phyloP scores from a whole-genome alignment of 306 rosid genomes.

The Rosa multiflora region DNA sequence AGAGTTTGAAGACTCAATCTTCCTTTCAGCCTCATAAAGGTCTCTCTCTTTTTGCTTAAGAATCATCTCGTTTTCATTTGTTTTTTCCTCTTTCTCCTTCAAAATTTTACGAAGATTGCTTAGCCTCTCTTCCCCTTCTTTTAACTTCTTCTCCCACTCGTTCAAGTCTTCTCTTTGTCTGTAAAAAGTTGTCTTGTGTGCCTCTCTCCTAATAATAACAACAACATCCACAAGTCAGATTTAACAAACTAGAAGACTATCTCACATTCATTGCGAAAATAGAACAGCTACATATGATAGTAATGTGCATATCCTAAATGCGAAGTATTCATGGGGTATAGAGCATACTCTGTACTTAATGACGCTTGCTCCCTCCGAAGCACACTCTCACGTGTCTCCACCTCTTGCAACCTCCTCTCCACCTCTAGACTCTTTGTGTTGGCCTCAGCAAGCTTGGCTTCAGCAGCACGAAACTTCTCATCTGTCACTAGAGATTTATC shows the following conservation, averaged over 20 bases:
- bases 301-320: not conserved
- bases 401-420: constrained; percentile 70
- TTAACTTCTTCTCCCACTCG: constrained; percentile 73
- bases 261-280: not conserved
- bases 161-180: constrained; percentile 72
- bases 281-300: not conserved
- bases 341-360: constrained; percentile 62
- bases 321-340: not conserved
- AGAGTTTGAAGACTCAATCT: constrained; percentile 40
- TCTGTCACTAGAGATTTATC: constrained; percentile 65
- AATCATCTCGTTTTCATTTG: constrained; percentile 48
- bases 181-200: constrained; percentile 52
- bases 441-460: constrained; percentile 75
- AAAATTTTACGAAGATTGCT: constrained; percentile 44
- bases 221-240: constrained; percentile 15
- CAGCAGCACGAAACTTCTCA: constrained; percentile 67
- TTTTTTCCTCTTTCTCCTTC: constrained; percentile 57
- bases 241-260: not conserved
- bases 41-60: constrained; percentile 60
- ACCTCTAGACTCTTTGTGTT: constrained; percentile 66
- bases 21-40: constrained; percentile 50
- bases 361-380: constrained; percentile 68
- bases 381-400: constrained; percentile 67
- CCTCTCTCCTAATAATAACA: constrained; percentile 60
- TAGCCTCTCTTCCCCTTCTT: constrained; percentile 66